Evolutionary conservation across 768 basidiomycete genomes (phyloP).

Genomic region (Rhodotorula graminis): DNA sequence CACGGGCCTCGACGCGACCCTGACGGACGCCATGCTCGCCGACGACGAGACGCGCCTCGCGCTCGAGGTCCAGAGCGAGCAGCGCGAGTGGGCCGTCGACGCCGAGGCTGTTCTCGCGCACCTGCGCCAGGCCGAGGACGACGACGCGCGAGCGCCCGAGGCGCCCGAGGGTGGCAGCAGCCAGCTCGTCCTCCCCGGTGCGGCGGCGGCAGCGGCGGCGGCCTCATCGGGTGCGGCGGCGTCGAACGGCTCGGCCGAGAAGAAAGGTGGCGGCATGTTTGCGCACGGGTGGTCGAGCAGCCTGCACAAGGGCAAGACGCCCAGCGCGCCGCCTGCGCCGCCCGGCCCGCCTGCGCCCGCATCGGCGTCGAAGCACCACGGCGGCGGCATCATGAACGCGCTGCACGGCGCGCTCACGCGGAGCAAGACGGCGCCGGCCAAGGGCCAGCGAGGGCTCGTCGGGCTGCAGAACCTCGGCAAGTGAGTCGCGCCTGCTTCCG

Average conservation of each 20-base stretch:
- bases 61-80: conserved; percentile 25
- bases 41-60: conserved; percentile 28
- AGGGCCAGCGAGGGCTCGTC: conserved; percentile 22
- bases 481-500: conserved; percentile 11
- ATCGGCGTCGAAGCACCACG: too few relatives aligned
- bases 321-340: not conserved
- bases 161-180: too few relatives aligned
- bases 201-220: conserved; percentile 52
- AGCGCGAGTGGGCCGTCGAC: conserved; percentile 37
- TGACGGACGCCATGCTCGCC: conserved; percentile 28
- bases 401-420: conserved; percentile 20
- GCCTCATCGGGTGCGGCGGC: too few relatives aligned
- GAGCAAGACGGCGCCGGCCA: conserved; percentile 14
- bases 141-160: not conserved
- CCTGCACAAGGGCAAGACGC: conserved; percentile 14
- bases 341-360: too few relatives aligned
- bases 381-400: conserved; percentile 2
- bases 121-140: conserved; percentile 42
- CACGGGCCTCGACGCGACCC: not conserved
- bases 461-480: conserved; percentile 35
- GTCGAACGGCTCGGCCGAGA: not conserved
- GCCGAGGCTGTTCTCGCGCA: conserved; percentile 1
- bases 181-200: conserved; percentile 47
- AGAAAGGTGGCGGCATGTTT: conserved; percentile 18
- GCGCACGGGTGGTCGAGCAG: conserved; percentile 1